Base-by-base conservation (phyloP, 169 alveolate species). In the Miamiensis avidus region DNA sequence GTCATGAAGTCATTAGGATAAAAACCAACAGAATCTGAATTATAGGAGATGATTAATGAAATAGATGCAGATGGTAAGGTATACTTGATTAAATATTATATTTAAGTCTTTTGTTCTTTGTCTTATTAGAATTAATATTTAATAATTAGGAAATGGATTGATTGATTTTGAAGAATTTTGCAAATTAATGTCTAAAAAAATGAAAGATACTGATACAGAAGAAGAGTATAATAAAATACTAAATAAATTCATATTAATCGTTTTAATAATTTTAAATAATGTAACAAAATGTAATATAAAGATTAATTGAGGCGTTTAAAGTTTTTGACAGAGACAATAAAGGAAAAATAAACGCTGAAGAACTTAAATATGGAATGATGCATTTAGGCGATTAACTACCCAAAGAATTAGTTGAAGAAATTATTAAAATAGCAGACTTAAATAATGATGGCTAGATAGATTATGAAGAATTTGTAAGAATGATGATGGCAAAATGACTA, bases 11-110 rank as follows among this genome's bases (percentile, higher is more conserved):
- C 95, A 29, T 84, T 95, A 85, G 97, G 96, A 31, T 81, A 86
- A 31, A 83, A 88, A 77, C 87, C 90, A 72, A 85, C 88, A 75
- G 79, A 82, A 1, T 88, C 83, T 49, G 94, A 91, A 81, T 65
- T 91, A 28, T 93, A 98, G 86, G 99, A 98, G 91, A 94, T 98
- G 99, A 97, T 97, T 89, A 95, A 98, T 84, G 99, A 98, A 90
- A 98, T 98, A 74, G 98, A 98, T 90, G 96, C 98, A 65, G 98
- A 98, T 88, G 98, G 99, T 49, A 97, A 97, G 76, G 4, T 49
- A 11, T 11, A 49, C 4, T 11, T 49, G 4, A 49, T 11, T 11
- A 11, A 49, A 49, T 49, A 49, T 11, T 49, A 49, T 11, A 49
- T 49, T 11, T 11, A 49, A 49, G 20, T 49, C 20, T 11, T 11